A percentile compares a stretch with the other conserved stretches of the same genome.
phyloP scores from a whole-genome alignment of 2,329 filamentous ascomycete genomes.

The Aphanocladium album region DNA sequence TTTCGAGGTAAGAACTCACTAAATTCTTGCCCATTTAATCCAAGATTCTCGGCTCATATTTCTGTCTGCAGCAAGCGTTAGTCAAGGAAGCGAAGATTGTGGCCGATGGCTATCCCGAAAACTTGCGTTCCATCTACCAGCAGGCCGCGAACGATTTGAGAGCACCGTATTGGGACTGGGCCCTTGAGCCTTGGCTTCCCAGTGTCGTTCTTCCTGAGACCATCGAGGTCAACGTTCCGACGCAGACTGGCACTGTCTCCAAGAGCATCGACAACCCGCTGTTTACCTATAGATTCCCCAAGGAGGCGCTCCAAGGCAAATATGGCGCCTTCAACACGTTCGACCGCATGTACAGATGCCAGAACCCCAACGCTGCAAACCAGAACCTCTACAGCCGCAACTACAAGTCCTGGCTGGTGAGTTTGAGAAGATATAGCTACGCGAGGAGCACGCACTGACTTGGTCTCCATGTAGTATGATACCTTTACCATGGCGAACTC shows the following conservation, averaged over 20 bases:
- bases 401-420: slow-evolving; percentile 34
- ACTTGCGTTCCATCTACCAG: slow-evolving; percentile 31
- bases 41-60: background rate
- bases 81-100: slow-evolving; percentile 41
- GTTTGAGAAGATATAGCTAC: slow-evolving; percentile 13
- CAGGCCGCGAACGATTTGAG: slow-evolving; percentile 42
- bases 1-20: slow-evolving; percentile 41
- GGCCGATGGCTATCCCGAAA: slow-evolving; percentile 37
- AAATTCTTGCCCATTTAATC: background rate
- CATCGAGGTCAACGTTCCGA: slow-evolving; percentile 36
- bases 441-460: background rate
- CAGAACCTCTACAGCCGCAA: slow-evolving; percentile 25
- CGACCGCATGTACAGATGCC: slow-evolving; percentile 21
- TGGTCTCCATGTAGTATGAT: slow-evolving; percentile 31
- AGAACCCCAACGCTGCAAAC: slow-evolving; percentile 38
- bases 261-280: slow-evolving; percentile 47
- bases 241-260: slow-evolving; percentile 24
- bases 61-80: slow-evolving; percentile 42
- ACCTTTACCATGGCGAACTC: slow-evolving; percentile 31
- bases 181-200: slow-evolving; percentile 36
- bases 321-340: slow-evolving; percentile 30
- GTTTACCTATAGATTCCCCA: slow-evolving; percentile 45
- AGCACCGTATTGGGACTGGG: slow-evolving; percentile 54
- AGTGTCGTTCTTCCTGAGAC: slow-evolving; percentile 29
- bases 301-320: slow-evolving; percentile 29